Base-by-base conservation (phyloP, 768 basidiomycete genomes). In the Termitomyces sp. region DNA sequence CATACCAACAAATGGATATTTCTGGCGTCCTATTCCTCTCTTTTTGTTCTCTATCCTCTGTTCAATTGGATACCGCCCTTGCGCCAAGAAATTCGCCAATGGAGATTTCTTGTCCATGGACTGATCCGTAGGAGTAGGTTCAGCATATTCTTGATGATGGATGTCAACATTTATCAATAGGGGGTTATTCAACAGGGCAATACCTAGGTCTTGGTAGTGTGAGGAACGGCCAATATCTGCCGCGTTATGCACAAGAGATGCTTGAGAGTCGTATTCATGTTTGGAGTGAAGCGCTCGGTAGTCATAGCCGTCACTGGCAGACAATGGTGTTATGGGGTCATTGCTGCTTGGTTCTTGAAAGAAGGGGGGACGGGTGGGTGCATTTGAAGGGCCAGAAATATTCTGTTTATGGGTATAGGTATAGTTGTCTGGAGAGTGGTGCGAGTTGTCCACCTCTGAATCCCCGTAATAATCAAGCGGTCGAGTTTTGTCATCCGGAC, bases 21-120 rank as follows among this genome's bases (percentile, higher is more conserved):
- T 82, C 72, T 98, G 96, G 22, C 90, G 80, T 7, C 89, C 90
- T 49, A 96, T 81, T 0, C 93, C 92, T 31, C 88, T 80, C 68
- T 82, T 88, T 77, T 96, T 96, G 66, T 91, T 80, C 66, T 94
- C 89, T 66, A 97, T 94, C 50, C 88, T 82, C 66, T 95, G 88
- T 60, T 90, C 83, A 31, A 89, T 41, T 5, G 88, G 87, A 57
- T 86, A 86, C 57, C 72, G 77, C 10, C 78, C 81, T 36, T 65
- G 64, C 13, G 74, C 73, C n/a, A 86, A 56, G 36, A 85, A 74
- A 48, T 66, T 72, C 9, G 66, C 65, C 4, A 84, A 71, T 4
- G 76, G 72, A 3, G 68, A 70, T 2, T 68, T 68, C 61, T 81
- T 81, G 61, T 79, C 78, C n/a, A 67, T 59, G 4, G 65, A 42